Percentiles rank a stretch among this genome's conserved stretches.
Evolutionary conservation across 106 monocot genomes (phyloP).

Genomic region (Narthecium ossifragum): DNA sequence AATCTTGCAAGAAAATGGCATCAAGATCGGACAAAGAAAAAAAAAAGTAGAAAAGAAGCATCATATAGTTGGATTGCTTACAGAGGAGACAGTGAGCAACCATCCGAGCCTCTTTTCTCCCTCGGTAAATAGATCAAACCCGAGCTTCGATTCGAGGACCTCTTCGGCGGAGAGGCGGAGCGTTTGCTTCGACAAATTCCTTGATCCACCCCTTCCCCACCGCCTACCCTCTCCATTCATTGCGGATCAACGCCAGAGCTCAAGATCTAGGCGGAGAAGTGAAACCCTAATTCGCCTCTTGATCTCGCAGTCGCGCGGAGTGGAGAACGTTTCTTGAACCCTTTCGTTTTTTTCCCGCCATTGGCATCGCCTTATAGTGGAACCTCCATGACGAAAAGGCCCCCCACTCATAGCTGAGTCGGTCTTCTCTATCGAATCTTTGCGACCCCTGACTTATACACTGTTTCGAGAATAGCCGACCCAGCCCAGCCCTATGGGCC

Average conservation of each 20-base stretch:
- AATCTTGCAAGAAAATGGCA: too few relatives aligned
- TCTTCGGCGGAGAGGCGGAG: slow-evolving; percentile 72
- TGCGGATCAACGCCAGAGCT: not conserved
- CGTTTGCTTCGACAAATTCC: slow-evolving; percentile 54
- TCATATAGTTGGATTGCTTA: slow-evolving; percentile 10
- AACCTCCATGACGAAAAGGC: too few relatives aligned
- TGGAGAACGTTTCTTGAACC: too few relatives aligned
- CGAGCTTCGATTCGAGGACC: slow-evolving; percentile 72
- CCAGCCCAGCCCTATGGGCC: too few relatives aligned
- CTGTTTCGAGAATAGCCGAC: too few relatives aligned
- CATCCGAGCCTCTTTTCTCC: slow-evolving; percentile 93
- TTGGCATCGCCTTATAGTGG: too few relatives aligned
- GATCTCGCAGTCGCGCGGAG: too few relatives aligned
- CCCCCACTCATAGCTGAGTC: too few relatives aligned
- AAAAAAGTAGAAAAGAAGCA: not conserved
- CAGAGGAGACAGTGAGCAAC: slow-evolving; percentile 80
- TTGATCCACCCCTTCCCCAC: slow-evolving; percentile 23
- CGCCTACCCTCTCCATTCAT: slow-evolving; percentile 46
- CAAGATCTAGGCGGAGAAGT: not conserved
- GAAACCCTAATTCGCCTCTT: slow-evolving; percentile 9
- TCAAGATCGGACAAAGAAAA: not conserved
- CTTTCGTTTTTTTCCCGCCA: too few relatives aligned
- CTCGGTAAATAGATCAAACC: slow-evolving; percentile 73
- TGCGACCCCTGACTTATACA: too few relatives aligned
- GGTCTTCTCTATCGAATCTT: too few relatives aligned